A percentile compares a stretch with the other conserved stretches of the same genome.
phyloP scores from a whole-genome alignment of 176 grass and related monocot genomes.

The Avena atlantica region DNA sequence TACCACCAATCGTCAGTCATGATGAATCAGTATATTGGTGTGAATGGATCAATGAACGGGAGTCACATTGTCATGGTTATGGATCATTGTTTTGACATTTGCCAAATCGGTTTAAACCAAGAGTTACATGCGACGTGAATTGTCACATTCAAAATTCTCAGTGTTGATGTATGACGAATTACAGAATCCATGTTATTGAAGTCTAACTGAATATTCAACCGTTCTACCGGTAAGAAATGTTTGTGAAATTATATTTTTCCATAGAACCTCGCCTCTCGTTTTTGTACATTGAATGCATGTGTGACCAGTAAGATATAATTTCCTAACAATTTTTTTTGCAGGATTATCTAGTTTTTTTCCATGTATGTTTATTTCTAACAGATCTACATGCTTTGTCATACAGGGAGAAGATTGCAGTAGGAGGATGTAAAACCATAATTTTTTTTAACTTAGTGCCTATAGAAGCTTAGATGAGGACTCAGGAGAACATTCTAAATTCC shows the following conservation, averaged over 20 bases:
- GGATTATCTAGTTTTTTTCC: background rate
- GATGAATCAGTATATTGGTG: constrained; percentile 7
- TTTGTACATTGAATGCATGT: background rate
- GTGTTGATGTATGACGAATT: constrained; percentile 32
- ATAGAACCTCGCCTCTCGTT: constrained; percentile 1
- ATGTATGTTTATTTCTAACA: constrained; percentile 23
- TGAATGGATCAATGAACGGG: constrained; percentile 16
- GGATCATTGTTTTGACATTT: constrained; percentile 31
- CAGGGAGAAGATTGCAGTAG: constrained; percentile 31
- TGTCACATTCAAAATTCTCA: constrained; percentile 29
- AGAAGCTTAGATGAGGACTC: constrained; percentile 33
- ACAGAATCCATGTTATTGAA: constrained; percentile 30
- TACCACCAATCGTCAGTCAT: constrained; percentile 18
- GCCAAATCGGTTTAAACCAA: constrained; percentile 7
- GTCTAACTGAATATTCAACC: constrained; percentile 1
- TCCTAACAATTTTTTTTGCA: background rate
- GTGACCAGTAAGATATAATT: background rate
- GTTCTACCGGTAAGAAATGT: constrained; percentile 40
- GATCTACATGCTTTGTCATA: constrained; percentile 36
- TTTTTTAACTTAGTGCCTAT: background rate
- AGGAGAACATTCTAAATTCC: background rate
- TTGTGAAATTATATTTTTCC: constrained; percentile 24
- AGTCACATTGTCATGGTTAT: constrained; percentile 21
- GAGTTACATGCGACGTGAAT: constrained; percentile 38
- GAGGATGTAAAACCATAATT: background rate